Conservation (phyloP, 2,329 filamentous ascomycete genomes). For the Aspergillus viridinutans region DNA sequence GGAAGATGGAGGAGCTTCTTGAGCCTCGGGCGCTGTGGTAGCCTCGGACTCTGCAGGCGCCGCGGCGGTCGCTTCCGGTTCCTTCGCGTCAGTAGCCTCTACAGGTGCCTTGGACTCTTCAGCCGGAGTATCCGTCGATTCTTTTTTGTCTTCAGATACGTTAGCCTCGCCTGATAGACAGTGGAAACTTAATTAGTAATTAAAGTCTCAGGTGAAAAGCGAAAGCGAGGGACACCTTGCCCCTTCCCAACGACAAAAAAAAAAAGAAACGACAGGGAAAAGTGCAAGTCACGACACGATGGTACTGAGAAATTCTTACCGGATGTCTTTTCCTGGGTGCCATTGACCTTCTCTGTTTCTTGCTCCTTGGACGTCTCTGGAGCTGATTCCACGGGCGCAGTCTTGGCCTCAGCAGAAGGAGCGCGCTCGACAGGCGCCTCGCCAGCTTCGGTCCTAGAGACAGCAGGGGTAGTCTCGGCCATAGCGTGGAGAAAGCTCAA, state of each 20-base stretch:
- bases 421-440: slow-evolving; percentile 30
- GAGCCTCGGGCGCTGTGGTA: slow-evolving; percentile 31
- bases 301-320: slow-evolving; percentile 20
- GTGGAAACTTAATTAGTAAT: slow-evolving; percentile 8
- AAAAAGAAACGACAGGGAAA: neutral
- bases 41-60: slow-evolving; percentile 22
- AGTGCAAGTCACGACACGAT: neutral
- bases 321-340: slow-evolving; percentile 25
- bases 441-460: slow-evolving; percentile 27
- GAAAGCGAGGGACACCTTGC: slow-evolving; percentile 4
- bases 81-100: slow-evolving; percentile 23
- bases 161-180: slow-evolving; percentile 16
- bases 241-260: neutral
- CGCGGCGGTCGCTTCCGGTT: slow-evolving; percentile 17
- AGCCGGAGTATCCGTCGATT: slow-evolving; percentile 21
- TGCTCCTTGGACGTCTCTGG: slow-evolving; percentile 20
- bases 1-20: slow-evolving; percentile 48
- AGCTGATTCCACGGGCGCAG: slow-evolving; percentile 15
- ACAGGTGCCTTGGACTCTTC: slow-evolving; percentile 24
- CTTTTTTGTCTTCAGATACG: slow-evolving; percentile 25
- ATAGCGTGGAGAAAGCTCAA: slow-evolving; percentile 27
- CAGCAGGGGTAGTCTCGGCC: slow-evolving; percentile 36
- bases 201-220: neutral
- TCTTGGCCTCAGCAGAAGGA: slow-evolving; percentile 23
- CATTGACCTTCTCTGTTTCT: slow-evolving; percentile 20